Base-by-base conservation (phyloP, 2,329 filamentous ascomycete genomes). In the Microsporum canis region DNA sequence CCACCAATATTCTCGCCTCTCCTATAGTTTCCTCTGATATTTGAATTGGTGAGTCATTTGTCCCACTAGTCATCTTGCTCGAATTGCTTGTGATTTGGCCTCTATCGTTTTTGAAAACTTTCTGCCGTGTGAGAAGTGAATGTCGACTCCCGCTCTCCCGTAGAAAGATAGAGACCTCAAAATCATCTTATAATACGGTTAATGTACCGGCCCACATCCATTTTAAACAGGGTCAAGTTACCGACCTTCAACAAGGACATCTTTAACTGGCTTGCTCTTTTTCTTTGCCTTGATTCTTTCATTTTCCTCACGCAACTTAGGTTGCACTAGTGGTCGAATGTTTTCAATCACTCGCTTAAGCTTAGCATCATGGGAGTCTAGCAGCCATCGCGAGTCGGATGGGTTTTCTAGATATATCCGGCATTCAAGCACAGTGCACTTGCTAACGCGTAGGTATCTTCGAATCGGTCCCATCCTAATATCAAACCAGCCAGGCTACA, bases 371-470 rank as follows among this genome's bases (percentile, higher is more conserved):
- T 86, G 84, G 39, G 88, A 81, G 68, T 96, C 82, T 17, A 99
- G 83, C 85, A 95, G 96, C 70, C 87, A 86, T 66, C 89, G 84
- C 29, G 85, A 84, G 63, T 96, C 84, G 10, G 87, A 84, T 0
- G 94, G 94, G 68, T 92, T 91, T 66, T 97, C 92, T 55, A 96
- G 84, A 74, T 97, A 97, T 67, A 99, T 94, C 66, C 91, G 91
- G 65, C 89, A 91, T 80, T 99, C 94, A n/a, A 99, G 82, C 36
- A 96, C 91, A 3, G 92, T 96, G 73, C 90, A 89, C 71, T 92
- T 91, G 60, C 88, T 92, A 68, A 97, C 95, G 59, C 92, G 85
- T 60, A 97, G 81, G 72, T 97, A 96, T 68, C 91, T 84, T 62
- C 91, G 85, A 56, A 96, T 84, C 8, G 91, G 91, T 10, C 91